Percentiles rank a stretch among this genome's conserved stretches.
phyloP scores from a whole-genome alignment of 345 rosid species.

The Syzygium grande region DNA sequence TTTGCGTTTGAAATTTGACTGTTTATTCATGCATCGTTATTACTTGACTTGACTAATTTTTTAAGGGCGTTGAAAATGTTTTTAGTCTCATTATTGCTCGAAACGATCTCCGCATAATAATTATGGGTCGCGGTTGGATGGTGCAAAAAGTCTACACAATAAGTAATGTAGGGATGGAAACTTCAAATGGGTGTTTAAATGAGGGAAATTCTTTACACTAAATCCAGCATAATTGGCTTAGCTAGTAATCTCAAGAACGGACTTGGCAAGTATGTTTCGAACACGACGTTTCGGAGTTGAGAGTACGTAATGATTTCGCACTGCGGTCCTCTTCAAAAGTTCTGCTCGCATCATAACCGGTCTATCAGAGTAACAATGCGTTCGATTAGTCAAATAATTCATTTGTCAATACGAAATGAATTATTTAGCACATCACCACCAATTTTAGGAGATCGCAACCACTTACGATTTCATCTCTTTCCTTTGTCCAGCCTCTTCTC shows the following conservation, averaged over 20 bases:
- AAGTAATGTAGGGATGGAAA: background rate
- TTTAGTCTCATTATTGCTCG: background rate
- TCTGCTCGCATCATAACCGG: background rate
- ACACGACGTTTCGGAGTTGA: background rate
- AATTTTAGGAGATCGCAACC: background rate
- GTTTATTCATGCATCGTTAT: background rate
- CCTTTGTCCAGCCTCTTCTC: slow-evolving; percentile 3
- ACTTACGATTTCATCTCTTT: background rate
- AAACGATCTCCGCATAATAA: background rate
- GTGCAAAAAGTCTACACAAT: background rate
- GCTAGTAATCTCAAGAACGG: background rate
- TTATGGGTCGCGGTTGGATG: background rate
- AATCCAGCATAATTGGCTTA: background rate
- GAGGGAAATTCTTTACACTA: background rate
- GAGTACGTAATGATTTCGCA: background rate
- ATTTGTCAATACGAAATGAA: background rate
- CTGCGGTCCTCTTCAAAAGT: background rate
- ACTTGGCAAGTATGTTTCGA: background rate
- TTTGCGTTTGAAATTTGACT: background rate
- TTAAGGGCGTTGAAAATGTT: background rate
- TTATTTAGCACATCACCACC: background rate
- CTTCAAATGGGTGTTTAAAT: background rate
- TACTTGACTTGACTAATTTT: background rate
- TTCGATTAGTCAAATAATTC: background rate
- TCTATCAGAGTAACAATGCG: background rate